Conservation (phyloP, 2,329 filamentous ascomycete genomes). For the Aschersonia sp. region DNA sequence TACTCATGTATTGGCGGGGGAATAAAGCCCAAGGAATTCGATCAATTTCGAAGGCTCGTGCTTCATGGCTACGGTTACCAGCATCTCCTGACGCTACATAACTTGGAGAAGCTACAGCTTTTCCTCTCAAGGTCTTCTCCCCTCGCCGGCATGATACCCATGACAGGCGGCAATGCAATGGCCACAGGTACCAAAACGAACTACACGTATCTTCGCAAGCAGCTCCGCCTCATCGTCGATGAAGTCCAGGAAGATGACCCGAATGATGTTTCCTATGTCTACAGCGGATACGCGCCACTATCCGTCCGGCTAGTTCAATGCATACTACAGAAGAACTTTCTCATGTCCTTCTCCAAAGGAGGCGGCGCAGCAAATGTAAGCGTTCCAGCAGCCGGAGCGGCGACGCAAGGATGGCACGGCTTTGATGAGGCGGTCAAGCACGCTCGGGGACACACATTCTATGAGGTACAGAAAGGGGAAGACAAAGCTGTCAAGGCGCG, state of each 20-base stretch:
- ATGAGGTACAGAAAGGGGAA: conserved; percentile 80
- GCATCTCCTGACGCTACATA: conserved; percentile 77
- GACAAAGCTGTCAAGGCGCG: conserved; percentile 84
- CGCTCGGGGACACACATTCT: conserved; percentile 77
- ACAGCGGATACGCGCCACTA: conserved; percentile 89
- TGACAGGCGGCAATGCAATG: conserved; percentile 37
- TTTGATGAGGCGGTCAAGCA: conserved; percentile 89
- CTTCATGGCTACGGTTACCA: conserved; percentile 91
- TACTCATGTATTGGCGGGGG: conserved; percentile 85
- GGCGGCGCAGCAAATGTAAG: conserved; percentile 23
- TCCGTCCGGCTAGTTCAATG: conserved; percentile 86
- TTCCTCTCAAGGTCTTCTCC: conserved; percentile 66
- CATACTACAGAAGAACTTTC: conserved; percentile 77
- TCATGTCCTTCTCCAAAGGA: conserved; percentile 56
- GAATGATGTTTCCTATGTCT: conserved; percentile 93
- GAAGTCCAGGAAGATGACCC: conserved; percentile 93
- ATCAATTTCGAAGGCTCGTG: conserved; percentile 75
- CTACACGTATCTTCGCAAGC: conserved; percentile 76
- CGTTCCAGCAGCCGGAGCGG: conserved; percentile 28
- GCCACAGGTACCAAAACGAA: conserved; percentile 63
- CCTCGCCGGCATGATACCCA: conserved; percentile 67
- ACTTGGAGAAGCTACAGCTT: conserved; percentile 78
- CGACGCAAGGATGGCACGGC: conserved; percentile 73
- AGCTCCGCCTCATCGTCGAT: conserved; percentile 79
- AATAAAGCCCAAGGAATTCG: conserved; percentile 75